Conservation (phyloP, 176 grass and related monocot genomes). For the Oryza nivara region DNA sequence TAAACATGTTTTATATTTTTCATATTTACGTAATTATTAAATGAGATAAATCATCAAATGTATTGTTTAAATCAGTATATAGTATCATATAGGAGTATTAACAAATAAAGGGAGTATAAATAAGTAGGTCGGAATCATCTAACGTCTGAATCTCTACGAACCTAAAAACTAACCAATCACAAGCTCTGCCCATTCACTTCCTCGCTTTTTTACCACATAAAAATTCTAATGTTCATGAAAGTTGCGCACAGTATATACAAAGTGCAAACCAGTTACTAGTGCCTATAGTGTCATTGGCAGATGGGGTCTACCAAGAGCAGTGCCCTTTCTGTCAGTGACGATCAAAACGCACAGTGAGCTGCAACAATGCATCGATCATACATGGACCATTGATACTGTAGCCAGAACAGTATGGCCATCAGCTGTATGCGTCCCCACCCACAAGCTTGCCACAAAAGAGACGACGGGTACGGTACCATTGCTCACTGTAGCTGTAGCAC, state of each 20-base stretch:
- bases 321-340: background rate
- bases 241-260: background rate
- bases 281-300: background rate
- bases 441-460: constrained; percentile 31
- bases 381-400: background rate
- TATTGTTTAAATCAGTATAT: too few relatives aligned
- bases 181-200: background rate
- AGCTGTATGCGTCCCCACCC: constrained; percentile 6
- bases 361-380: background rate
- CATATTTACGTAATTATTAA: too few relatives aligned
- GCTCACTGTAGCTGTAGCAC: constrained; percentile 59
- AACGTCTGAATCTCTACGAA: background rate
- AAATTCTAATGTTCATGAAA: background rate
- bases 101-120: background rate
- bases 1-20: too few relatives aligned
- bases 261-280: background rate
- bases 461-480: constrained; percentile 17
- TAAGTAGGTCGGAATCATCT: background rate
- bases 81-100: too few relatives aligned
- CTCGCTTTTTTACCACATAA: background rate
- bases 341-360: background rate
- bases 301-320: background rate
- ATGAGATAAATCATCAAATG: too few relatives aligned
- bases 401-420: background rate
- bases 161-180: background rate